Conservation (phyloP, 371 early-diverging fungal genomes). For the Mortierella sp. region DNA sequence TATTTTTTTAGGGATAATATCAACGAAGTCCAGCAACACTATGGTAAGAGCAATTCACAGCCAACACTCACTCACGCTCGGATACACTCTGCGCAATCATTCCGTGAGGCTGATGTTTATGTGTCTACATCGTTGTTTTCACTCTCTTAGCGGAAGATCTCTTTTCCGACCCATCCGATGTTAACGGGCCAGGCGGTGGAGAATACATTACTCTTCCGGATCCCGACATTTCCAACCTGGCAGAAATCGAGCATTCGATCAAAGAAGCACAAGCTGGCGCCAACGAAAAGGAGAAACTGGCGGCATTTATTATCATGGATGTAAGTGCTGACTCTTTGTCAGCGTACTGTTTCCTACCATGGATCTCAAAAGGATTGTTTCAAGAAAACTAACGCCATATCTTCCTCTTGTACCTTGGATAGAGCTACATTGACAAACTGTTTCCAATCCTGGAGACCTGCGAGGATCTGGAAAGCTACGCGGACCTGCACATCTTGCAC, state of each 20-base stretch:
- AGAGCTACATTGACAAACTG: conserved; percentile 83
- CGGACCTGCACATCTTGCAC: conserved; percentile 80
- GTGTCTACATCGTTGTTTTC: neutral
- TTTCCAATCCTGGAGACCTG: conserved; percentile 78
- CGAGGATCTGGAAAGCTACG: conserved; percentile 86
- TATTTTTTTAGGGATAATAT: conserved; percentile 56
- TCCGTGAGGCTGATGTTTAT: neutral
- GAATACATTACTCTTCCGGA: conserved; percentile 64
- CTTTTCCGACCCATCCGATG: conserved; percentile 52
- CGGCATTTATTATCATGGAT: conserved; percentile 61
- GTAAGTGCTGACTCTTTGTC: conserved; percentile 46
- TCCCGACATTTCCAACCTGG: conserved; percentile 75
- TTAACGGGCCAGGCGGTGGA: conserved; percentile 43
- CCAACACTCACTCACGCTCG: neutral
- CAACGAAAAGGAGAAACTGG: conserved; percentile 66
- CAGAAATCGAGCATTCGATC: conserved; percentile 70
- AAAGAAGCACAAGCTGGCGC: conserved; percentile 59
- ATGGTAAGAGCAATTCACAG: conserved; percentile 25
- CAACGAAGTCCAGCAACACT: conserved; percentile 59
- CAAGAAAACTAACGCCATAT: neutral
- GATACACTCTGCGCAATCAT: neutral
- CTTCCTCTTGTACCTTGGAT: conserved; percentile 12
- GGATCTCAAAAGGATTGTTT: neutral
- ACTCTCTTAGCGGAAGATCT: conserved; percentile 35
- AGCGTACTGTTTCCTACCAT: neutral